Evolutionary conservation across 2,329 filamentous ascomycete species (phyloP), one percentile per base, ranked within the genome.

Genomic region (Colletotrichum limetticola): DNA sequence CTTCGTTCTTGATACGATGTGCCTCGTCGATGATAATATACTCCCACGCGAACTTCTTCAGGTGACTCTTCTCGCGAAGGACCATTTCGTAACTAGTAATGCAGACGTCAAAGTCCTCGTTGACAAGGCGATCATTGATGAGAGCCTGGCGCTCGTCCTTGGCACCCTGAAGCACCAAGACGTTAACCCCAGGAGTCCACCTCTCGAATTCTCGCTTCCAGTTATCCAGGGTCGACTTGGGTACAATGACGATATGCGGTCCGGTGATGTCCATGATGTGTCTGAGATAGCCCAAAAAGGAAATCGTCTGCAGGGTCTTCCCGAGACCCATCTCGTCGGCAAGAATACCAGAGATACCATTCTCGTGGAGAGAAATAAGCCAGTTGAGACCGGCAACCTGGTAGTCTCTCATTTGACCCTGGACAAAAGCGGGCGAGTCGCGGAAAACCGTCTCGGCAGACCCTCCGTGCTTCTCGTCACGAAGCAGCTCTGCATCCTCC

Each of bases 41-140:
- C 82, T 99, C 96, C 97, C 97, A 99, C 0, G 97, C 95, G 82
- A 99, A 97, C 83, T 98, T 98, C 85, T 97, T 98, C 76, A 99
- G 84, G 77, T 98, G 95, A 1, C 94, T 88, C 85, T 99, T 98
- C 81, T 99, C 97, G 71, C 97, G 91, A 14, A 99, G 88, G 72
- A 99, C 95, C 96, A 99, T 98, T 83, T 99, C 97, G 85, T 99
- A 99, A 82, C 95, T 98, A 16, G 97, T 99, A 81, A 99, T 94
- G 85, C 96, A 98, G 22, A 98, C 96, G 79, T 99, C 97, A 77
- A 99, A 99, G 76, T 97, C 94, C 82, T 98, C 95, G 72, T 97
- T 94, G 22, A 97, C 88, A n/a, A 99, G 88, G 5, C 94, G 93
- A 19, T 98, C 94, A 76, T 95, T 94, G 82, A 99, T 98, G 66